Percentiles rank a stretch among this genome's conserved stretches.
phyloP scores from a whole-genome alignment of 2,329 filamentous ascomycete genomes.

The Bretziella fagacearum region DNA sequence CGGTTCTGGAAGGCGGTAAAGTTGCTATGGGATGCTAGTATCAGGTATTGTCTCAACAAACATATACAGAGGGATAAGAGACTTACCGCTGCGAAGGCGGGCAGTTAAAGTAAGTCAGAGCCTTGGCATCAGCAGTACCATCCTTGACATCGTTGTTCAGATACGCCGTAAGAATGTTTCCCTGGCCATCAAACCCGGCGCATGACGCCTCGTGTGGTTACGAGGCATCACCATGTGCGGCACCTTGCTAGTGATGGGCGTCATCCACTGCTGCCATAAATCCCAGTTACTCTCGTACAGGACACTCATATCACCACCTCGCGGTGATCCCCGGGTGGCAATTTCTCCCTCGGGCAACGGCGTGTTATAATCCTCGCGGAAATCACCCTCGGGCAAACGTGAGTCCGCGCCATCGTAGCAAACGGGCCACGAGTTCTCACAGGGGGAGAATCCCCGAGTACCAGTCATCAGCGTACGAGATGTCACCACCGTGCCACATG shows the following conservation, averaged over 20 bases:
- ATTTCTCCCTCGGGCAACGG: constrained; percentile 29
- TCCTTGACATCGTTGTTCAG: constrained; percentile 28
- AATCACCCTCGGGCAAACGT: constrained; percentile 24
- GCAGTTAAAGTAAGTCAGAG: constrained; percentile 34
- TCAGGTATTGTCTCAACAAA: too few relatives aligned
- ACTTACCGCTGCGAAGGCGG: constrained; percentile 28
- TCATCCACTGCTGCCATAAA: constrained; percentile 34
- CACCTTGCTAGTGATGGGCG: constrained; percentile 25
- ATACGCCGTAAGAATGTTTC: constrained; percentile 29
- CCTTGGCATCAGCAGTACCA: constrained; percentile 22
- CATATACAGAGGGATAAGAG: too few relatives aligned
- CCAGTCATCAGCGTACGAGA: constrained; percentile 35
- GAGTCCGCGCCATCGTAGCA: constrained; percentile 34
- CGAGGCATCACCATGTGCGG: constrained; percentile 34
- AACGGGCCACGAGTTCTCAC: constrained; percentile 29
- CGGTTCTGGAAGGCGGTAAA: constrained; percentile 35
- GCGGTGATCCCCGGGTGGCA: constrained; percentile 28
- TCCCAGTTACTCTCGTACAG: constrained; percentile 36
- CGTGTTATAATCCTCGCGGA: constrained; percentile 25
- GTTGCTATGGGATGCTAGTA: constrained; percentile 20
- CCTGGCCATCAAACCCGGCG: constrained; percentile 30
- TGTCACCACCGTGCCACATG: constrained; percentile 36
- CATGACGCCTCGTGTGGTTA: constrained; percentile 35
- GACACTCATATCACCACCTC: constrained; percentile 31
- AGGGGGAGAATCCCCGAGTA: constrained; percentile 33